A percentile compares a stretch with the other conserved stretches of the same genome.
phyloP scores from a whole-genome alignment of 1,284 basidiomycete genomes.

The Ceratobasidium sp. region DNA sequence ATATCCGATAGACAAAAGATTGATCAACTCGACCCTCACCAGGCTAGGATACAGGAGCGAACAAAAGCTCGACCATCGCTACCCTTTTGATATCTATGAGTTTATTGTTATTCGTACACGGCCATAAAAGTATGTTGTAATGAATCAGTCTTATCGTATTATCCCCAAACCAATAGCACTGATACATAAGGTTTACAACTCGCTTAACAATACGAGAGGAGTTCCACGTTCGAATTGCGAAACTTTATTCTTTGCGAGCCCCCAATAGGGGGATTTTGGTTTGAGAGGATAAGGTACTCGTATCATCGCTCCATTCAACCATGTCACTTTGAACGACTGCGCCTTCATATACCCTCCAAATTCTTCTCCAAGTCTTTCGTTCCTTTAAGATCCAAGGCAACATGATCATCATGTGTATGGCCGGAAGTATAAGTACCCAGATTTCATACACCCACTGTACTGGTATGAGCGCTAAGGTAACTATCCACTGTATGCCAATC shows the following conservation, averaged over 20 bases:
- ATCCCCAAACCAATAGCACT: too few species aligned
- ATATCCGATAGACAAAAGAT: background rate
- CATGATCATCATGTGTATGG: background rate
- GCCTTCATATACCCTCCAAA: slow-evolving; percentile 33
- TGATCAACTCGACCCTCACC: background rate
- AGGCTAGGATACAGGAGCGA: slow-evolving; percentile 30
- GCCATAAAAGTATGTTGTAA: too few species aligned
- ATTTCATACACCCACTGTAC: background rate
- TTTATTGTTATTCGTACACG: too few species aligned
- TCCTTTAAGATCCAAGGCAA: slow-evolving; percentile 23
- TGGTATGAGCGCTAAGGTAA: background rate
- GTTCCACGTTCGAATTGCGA: too few species aligned
- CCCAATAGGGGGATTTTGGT: background rate
- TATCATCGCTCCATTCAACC: background rate
- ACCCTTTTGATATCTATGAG: slow-evolving; percentile 20
- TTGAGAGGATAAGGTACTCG: background rate
- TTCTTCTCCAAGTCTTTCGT: slow-evolving; percentile 22
- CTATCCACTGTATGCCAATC: slow-evolving; percentile 15
- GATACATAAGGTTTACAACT: too few species aligned
- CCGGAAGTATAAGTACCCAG: slow-evolving; percentile 19
- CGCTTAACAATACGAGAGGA: too few species aligned
- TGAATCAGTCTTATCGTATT: too few species aligned
- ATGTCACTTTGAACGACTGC: slow-evolving; percentile 8
- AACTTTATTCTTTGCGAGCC: background rate
- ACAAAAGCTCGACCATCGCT: slow-evolving; percentile 31